Base-by-base conservation (phyloP, 2,329 filamentous ascomycete genomes). In the Scopulariopsis brevicaulis region DNA sequence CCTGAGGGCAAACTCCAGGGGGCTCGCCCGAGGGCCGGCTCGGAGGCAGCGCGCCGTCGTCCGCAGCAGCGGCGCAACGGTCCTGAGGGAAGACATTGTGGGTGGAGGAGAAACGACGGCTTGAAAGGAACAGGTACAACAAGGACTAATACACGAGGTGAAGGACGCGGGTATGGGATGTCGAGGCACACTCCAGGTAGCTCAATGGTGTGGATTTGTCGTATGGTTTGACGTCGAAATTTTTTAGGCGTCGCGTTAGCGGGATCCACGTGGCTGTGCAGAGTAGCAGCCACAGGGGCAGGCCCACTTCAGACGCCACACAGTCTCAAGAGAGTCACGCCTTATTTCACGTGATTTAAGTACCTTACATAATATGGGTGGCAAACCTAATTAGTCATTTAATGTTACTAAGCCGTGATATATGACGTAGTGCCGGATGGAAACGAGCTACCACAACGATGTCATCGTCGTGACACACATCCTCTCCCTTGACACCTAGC, bases 31-130 rank as follows among this genome's bases (percentile, higher is more conserved):
- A 71, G 79, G 84, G 71, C 84, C 81, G 68, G 82, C 79, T 72
- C 83, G 79, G 69, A 94, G 78, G 66, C 89, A 85, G 69, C 90
- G 87, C 73, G 89, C 87, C 64, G 90, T 32, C 28, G 28, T 88
- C 78, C 89, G 88, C 76, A 94, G 74, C 68, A 96, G 85, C 67
- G 90, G 86, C 74, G 84, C 83, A 67, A 90, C 70, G 62, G 87
- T 84, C 78, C 90, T 85, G 72, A 90, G 82, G 70, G 82, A 82
- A 74, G 90, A 86, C 89, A 95, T 96, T 69, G 73, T 87, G 77
- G 40, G 14, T 22, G 24, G 25, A 54, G 37, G 50, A 52, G 24
- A 25, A 53, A 58, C 32, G 28, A 53, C 34, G 48, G 32, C 35
- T 57, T 43, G 46, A 22, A 54, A 54, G 43, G 51, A 46, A 40